Percentiles rank a stretch among this genome's conserved stretches.
These are phyloP conservation scores for Emericellopsis terricola DNA, from an alignment of 495 filamentous ascomycete genomes.

Conservation along the genomic window DNA sequence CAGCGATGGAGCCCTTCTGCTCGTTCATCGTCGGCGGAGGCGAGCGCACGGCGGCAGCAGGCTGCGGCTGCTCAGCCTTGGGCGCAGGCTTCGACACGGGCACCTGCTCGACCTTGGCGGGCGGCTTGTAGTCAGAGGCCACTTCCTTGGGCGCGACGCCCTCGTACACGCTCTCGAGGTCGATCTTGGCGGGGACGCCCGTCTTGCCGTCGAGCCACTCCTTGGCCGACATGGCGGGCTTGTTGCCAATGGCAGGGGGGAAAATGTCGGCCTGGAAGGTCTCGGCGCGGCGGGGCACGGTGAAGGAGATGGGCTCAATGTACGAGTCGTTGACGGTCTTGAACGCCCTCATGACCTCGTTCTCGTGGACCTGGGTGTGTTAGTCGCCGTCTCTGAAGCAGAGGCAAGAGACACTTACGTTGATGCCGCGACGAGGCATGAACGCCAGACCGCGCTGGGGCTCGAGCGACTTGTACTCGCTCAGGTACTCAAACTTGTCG, in stretches of 20 bases:
- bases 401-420: constrained; percentile 30
- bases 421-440: constrained; percentile 84
- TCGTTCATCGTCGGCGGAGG: constrained; percentile 57
- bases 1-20: constrained; percentile 68
- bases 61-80: constrained; percentile 33
- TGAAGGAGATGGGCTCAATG: constrained; percentile 94
- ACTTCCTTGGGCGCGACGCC: constrained; percentile 62
- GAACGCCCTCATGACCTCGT: constrained; percentile 87
- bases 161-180: constrained; percentile 80
- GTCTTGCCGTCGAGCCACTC: constrained; percentile 83
- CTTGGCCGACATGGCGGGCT: constrained; percentile 56
- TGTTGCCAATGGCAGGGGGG: constrained; percentile 59
- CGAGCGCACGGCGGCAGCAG: constrained; percentile 23
- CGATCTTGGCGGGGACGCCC: constrained; percentile 73
- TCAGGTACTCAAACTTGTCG: constrained; percentile 88
- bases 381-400: constrained; percentile 5
- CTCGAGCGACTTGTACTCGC: constrained; percentile 87
- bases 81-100: constrained; percentile 31
- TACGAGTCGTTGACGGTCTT: constrained; percentile 91
- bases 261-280: constrained; percentile 96
- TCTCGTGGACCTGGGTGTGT: constrained; percentile 56
- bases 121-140: constrained; percentile 48
- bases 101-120: constrained; percentile 25
- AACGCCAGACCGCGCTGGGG: constrained; percentile 93
- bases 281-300: constrained; percentile 88